Evolutionary conservation across 805 yeast genomes (phyloP), one percentile per base, ranked within the genome.

Genomic region (Candida yuanshanica): DNA sequence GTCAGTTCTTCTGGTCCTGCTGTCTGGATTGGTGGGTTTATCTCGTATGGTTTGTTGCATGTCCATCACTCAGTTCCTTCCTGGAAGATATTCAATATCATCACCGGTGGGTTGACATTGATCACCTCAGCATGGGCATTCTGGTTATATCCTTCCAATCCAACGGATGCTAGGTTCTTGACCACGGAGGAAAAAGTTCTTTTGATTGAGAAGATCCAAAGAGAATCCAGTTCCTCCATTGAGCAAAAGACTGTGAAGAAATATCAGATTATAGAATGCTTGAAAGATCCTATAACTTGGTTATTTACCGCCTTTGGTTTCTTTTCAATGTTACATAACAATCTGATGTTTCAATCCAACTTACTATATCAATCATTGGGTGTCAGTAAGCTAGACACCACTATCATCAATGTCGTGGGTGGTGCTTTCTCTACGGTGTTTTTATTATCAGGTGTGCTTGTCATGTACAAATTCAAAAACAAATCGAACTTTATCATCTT

Each of bases 271-370:
- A 46, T 58, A 13, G 82, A 77, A 52, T 68, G 75, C 3, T 42
- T 75, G 5, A 64, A 47, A 42, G 82, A 77, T 47, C 74, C 74
- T 11, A 54, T 69, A 5, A 60, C 73, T 3, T 69, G 74, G 73
- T 49, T 69, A 20, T 68, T 68, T 46, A 54, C 48, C n/a, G 47
- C 58, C 1, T 65, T 62, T 43, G 59, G 61, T 42, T 56, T 74
- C 16, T 52, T 63, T 13, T 62, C 17, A 38, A 17, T 33, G 38
- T 24, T 34, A 34, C 18, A 35, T 32, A 50, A 43, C 35, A 39
- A 49, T 53, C 46, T 22, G 9, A 41, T 39, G 57, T 44, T 52
- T 60, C 20, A 37, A 56, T 13, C 47, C 45, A 31, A 49, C 62
- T 6, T 54, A 52, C 40, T 64, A 63, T 20, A 55, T 56, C 11